Evolutionary conservation across 371 early-diverging fungal genomes (phyloP).

Genomic region (Rhizopus sp.): DNA sequence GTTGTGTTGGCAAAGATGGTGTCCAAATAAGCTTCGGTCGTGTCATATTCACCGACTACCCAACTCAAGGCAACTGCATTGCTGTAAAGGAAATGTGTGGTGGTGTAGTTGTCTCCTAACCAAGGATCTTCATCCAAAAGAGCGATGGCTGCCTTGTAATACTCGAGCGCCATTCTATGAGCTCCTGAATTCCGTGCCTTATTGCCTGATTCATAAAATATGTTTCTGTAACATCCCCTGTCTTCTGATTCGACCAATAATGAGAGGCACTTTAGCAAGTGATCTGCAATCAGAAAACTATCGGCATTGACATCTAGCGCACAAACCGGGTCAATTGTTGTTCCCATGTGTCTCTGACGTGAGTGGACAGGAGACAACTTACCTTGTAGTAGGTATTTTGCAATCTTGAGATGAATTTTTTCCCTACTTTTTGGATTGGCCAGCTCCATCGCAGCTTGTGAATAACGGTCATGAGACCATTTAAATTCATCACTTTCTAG

Average conservation of each 20-base stretch:
- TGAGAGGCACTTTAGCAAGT: slow-evolving; percentile 38
- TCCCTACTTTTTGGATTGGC: slow-evolving; percentile 35
- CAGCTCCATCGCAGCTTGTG: slow-evolving; percentile 50
- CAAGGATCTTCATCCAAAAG: slow-evolving; percentile 22
- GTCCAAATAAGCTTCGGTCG: slow-evolving; percentile 29
- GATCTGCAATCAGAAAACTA: slow-evolving; percentile 39
- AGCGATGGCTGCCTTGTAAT: slow-evolving; percentile 37
- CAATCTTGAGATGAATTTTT: slow-evolving; percentile 43
- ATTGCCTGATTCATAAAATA: slow-evolving; percentile 39
- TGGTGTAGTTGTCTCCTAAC: slow-evolving; percentile 19
- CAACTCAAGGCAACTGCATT: slow-evolving; percentile 41
- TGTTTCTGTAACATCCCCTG: slow-evolving; percentile 23
- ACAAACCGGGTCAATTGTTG: background rate
- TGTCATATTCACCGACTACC: slow-evolving; percentile 40
- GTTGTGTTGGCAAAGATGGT: slow-evolving; percentile 34
- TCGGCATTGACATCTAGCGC: slow-evolving; percentile 26
- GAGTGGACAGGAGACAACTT: background rate
- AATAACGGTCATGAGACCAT: slow-evolving; percentile 51
- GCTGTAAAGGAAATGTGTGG: slow-evolving; percentile 30
- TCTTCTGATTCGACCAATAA: slow-evolving; percentile 23
- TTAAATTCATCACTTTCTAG: slow-evolving; percentile 45
- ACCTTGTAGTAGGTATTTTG: slow-evolving; percentile 32
- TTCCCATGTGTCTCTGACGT: background rate
- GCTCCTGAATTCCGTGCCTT: slow-evolving; percentile 43
- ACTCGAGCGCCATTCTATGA: slow-evolving; percentile 38